Conservation (phyloP, 2,329 filamentous ascomycete species). For the Alternaria atra region DNA sequence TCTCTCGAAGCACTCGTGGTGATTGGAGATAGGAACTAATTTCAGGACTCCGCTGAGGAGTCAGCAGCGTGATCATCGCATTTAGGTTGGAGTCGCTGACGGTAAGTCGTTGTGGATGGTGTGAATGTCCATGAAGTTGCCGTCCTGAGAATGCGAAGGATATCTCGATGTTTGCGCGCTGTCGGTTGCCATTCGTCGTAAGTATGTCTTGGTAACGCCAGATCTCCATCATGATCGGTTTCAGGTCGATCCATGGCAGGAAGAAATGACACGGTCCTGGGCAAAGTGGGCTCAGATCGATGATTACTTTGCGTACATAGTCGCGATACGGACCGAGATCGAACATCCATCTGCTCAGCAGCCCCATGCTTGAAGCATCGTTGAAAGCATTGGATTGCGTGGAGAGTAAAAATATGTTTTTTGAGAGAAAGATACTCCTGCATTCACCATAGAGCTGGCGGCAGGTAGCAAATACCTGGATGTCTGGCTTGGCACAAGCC, state of each 20-base stretch:
- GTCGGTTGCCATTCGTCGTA: not conserved
- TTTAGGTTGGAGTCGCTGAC: not conserved
- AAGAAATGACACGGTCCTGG: not conserved
- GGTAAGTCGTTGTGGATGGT: not conserved
- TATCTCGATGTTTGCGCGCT: not conserved
- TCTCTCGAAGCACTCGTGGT: not conserved
- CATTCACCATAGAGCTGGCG: not conserved
- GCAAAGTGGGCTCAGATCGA: conserved; percentile 1
- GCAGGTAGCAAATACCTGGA: conserved; percentile 1
- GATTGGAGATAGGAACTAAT: not conserved
- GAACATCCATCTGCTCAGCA: not conserved
- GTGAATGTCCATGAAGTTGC: not conserved
- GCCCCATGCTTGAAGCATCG: not conserved
- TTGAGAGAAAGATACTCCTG: not conserved
- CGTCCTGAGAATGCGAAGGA: not conserved
- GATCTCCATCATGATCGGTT: not conserved
- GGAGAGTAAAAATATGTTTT: not conserved
- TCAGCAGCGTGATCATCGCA: not conserved
- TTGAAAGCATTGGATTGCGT: not conserved
- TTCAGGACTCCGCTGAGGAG: not conserved
- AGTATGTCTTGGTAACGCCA: conserved; percentile 1
- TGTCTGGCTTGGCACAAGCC: not conserved
- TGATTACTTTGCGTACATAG: not conserved
- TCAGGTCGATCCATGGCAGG: not conserved
- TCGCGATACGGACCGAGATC: not conserved